These are phyloP conservation scores for Petrea volubilis DNA, from an alignment of 257 asterid genomes.

Conservation along the genomic window DNA sequence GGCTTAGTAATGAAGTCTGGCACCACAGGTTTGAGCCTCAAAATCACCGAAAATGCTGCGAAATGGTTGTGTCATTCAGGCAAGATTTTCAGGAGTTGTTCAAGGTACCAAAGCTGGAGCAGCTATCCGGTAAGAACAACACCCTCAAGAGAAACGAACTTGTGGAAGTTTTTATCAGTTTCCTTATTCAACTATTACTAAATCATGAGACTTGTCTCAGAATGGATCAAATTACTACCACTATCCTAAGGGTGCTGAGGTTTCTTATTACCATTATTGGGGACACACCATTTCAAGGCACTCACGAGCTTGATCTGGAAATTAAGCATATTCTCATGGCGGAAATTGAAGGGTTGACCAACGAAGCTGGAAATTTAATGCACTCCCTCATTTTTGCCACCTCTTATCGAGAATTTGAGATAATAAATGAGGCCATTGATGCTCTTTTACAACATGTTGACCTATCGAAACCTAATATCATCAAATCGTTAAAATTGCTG, in stretches of 20 bases:
- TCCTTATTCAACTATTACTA: constrained; percentile 14
- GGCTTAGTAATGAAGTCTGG: not conserved
- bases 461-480: not conserved
- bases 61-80: not conserved
- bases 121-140: not conserved
- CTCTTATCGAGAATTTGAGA: not conserved
- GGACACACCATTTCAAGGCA: not conserved
- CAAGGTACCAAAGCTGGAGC: not conserved
- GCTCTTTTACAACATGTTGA: not conserved
- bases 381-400: constrained; percentile 14
- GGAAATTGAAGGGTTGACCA: constrained; percentile 4
- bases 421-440: not conserved
- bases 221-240: not conserved
- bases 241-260: not conserved
- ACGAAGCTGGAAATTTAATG: constrained; percentile 12
- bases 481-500: not conserved
- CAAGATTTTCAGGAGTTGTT: not conserved
- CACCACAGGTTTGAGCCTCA: not conserved
- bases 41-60: not conserved
- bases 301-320: not conserved
- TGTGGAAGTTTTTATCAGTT: constrained; percentile 12
- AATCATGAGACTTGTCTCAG: not conserved
- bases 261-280: not conserved
- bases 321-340: too few species aligned
- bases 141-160: not conserved